Evolutionary conservation across 495 filamentous ascomycete genomes (phyloP), one percentile per base, ranked within the genome.

Genomic region (Hypoxylon rickii): DNA sequence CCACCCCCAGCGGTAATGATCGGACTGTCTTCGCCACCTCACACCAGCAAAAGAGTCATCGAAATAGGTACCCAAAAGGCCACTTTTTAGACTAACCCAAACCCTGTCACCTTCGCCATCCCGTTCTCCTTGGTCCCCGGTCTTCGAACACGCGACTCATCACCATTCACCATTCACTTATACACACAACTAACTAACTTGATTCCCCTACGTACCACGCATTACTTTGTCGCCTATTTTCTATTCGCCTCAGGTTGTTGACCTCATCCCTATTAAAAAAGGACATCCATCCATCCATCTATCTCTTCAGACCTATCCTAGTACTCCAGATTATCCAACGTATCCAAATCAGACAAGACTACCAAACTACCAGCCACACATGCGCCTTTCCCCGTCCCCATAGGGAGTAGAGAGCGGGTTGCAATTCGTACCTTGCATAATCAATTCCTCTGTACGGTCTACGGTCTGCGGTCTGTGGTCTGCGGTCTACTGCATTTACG

Each of bases 41-140:
- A 62, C 44, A 57, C 55, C 60, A 60, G 43, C 55, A 61, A 61
- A 78, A 73, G 76, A 78, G 76, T 78, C 76, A 78, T 76, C 73
- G 55, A n/a, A 63, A 55, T 56, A 51, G 65, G 50, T 58, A 56
- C 51, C 65, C 65, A 68, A 61, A 65, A 63, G 63, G 67, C 63
- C 61, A 70, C 61, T 70, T 70, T 41, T 42, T 65, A 51, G 69
- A 62, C 64, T 65, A 65, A 47, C 48, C 36, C 48, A 45, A 44
- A 63, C 54, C 64, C 67, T 56, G 55, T 51, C 58, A 42, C 54
- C 51, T 61, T 66, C 50, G 55, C 52, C 67, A 65, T 70, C 73
- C 61, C 61, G 62, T 69, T 69, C 54, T 64, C 57, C 58, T 57
- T 66, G 54, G 47, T 46, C 34, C 5, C 13, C 13, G 48, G 57